Evolutionary conservation across 176 grass and related monocot species (phyloP), one percentile per base, ranked within the genome.

Genomic region (Oryza meridionalis): DNA sequence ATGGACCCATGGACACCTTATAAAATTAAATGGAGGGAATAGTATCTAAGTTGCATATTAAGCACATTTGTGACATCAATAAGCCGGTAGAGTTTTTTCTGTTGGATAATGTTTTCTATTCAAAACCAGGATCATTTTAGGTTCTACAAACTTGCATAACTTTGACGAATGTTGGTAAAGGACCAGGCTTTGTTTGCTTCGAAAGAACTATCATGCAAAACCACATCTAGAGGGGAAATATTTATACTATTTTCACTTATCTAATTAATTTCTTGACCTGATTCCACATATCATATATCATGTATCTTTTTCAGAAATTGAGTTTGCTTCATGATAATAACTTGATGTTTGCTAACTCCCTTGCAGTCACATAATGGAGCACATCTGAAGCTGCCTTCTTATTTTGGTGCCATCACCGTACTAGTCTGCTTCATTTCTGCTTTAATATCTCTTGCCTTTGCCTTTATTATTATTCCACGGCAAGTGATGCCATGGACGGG

Each of bases 401-500:
- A 91, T 82, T 92, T 95, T 7, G 87, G 89, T 53, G 74, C 84
- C 65, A 76, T 90, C 5, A 77, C 91, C 19, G 84, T 90, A 24
- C 29, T 96, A 37, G 72, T 85, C 67, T 96, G 93, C 46, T 88
- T 95, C 44, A 37, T 81, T 3, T 90, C 78, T 62, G 87, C 84
- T 72, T 84, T 67, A 22, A n/a, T 65, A 65, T 98, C 96, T 76
- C 81, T 96, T 81, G 91, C 46, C 5, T 75, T 98, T 65, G 81
- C 93, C 53, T 96, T 98, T 37, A 24, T 66, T 72, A 59, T 92
- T 58, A 91, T 98, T 88, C 96, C 96, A 66, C 77, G 84, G 67
- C 93, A 96, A 87, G 83, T 95, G 78, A 94, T 91, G 76, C 96
- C 96, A 85, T 93, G 88, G 91, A 98, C 89, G 21, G 96, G 96